Conservation (phyloP, 2,329 filamentous ascomycete species). For the Chrysosporium keratinophilum region DNA sequence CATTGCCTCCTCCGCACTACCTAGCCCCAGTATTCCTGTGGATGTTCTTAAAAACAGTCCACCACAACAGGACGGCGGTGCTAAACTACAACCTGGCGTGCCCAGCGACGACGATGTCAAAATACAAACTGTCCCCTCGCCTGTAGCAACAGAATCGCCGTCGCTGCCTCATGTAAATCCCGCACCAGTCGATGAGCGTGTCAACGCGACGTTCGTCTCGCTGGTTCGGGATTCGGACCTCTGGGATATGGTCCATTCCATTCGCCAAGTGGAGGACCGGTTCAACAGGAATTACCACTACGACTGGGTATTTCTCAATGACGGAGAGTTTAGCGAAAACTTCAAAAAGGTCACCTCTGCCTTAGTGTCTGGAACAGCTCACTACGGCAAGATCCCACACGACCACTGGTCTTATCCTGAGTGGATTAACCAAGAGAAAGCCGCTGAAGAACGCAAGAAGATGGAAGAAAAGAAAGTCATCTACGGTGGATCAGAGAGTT, state of each 20-base stretch:
- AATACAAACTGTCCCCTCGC: background rate
- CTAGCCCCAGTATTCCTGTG: slow-evolving; percentile 18
- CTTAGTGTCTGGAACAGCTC: slow-evolving; percentile 82
- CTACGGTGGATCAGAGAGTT: slow-evolving; percentile 93
- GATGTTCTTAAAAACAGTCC: slow-evolving; percentile 9
- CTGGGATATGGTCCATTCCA: slow-evolving; percentile 94
- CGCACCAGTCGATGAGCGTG: slow-evolving; percentile 45
- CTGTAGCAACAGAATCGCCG: background rate
- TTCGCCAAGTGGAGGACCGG: slow-evolving; percentile 91
- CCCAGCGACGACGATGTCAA: background rate
- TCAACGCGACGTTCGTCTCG: slow-evolving; percentile 97
- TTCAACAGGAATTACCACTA: slow-evolving; percentile 97
- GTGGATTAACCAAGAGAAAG: slow-evolving; percentile 92
- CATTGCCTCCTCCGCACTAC: slow-evolving; percentile 52
- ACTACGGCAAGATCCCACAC: slow-evolving; percentile 77
- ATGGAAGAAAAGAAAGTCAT: slow-evolving; percentile 95
- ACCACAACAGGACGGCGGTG: slow-evolving; percentile 1
- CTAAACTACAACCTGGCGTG: background rate
- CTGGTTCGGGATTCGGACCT: slow-evolving; percentile 86
- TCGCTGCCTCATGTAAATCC: background rate
- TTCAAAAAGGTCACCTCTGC: slow-evolving; percentile 88
- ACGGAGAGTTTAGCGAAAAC: slow-evolving; percentile 80
- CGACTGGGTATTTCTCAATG: slow-evolving; percentile 98
- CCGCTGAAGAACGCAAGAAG: slow-evolving; percentile 78
- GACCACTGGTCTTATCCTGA: slow-evolving; percentile 97